phyloP scores from a whole-genome alignment of 2,329 filamentous ascomycete species.

The Parastagonospora nodorum region DNA sequence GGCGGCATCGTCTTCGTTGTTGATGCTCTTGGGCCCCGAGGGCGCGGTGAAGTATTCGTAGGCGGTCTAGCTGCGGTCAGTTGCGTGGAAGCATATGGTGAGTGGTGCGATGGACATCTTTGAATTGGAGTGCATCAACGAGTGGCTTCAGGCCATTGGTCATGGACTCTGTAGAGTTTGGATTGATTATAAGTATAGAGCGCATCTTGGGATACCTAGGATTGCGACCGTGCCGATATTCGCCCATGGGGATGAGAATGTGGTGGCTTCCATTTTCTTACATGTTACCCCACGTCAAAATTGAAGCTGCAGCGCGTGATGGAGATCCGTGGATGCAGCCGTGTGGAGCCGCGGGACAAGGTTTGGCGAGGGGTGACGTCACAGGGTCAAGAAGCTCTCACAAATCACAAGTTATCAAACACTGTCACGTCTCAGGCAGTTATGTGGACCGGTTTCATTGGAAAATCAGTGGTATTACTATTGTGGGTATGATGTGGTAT shows the following conservation, averaged over 20 bases:
- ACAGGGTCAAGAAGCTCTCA: not conserved
- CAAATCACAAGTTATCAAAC: not conserved
- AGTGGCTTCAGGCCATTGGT: conserved; percentile 66
- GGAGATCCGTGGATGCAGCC: conserved; percentile 11
- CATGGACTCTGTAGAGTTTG: conserved; percentile 77
- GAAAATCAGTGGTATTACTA: not conserved
- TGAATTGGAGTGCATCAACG: conserved; percentile 51
- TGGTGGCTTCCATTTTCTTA: not conserved
- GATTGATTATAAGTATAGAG: conserved; percentile 74
- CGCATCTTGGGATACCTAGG: conserved; percentile 40
- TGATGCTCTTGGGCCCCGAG: conserved; percentile 73
- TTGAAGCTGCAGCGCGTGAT: conserved; percentile 14
- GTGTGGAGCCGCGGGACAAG: not conserved
- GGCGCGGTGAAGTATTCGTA: conserved; percentile 72
- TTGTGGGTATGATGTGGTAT: not conserved
- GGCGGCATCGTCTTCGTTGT: conserved; percentile 71
- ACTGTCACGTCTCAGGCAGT: not conserved
- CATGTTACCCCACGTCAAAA: conserved; percentile 19
- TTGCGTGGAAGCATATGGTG: conserved; percentile 37
- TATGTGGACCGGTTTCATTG: no score
- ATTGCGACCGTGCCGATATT: conserved; percentile 25
- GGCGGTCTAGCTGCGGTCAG: conserved; percentile 50
- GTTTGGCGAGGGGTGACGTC: not conserved
- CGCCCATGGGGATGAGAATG: conserved; percentile 25
- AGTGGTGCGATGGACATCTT: conserved; percentile 46